Evolutionary conservation across 139 green algal species (phyloP).

Genomic region (Coelastrella sp.): DNA sequence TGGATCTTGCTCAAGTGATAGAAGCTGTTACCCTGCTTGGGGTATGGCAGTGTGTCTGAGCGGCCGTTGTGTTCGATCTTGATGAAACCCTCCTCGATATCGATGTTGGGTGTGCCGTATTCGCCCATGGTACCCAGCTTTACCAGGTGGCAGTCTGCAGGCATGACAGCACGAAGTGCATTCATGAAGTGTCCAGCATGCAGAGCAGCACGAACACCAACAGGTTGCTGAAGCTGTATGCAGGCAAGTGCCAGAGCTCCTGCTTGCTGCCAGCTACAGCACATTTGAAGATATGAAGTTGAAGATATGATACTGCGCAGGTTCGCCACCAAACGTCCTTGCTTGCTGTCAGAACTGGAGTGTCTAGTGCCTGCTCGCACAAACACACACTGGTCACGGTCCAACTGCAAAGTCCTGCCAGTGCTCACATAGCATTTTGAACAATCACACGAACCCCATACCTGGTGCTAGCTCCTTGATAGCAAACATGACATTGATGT

Average conservation of each 20-base stretch:
- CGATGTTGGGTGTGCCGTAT: slow-evolving; percentile 99
- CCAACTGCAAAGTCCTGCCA: no score
- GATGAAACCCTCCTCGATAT: slow-evolving; percentile 99
- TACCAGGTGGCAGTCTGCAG: slow-evolving; percentile 97
- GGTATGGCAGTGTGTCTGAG: slow-evolving; percentile 97
- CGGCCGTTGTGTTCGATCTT: slow-evolving; percentile 98
- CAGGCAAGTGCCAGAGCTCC: background rate
- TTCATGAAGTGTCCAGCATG: no score
- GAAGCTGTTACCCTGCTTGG: slow-evolving; percentile 96
- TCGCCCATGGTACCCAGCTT: slow-evolving; percentile 99
- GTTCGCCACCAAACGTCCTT: no score
- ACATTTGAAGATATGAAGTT: no score
- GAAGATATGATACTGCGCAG: no score
- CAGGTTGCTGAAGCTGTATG: background rate
- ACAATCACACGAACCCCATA: background rate
- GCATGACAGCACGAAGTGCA: no score
- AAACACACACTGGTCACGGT: no score
- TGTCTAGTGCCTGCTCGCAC: background rate
- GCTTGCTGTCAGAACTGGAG: no score
- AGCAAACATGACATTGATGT: slow-evolving; percentile 98
- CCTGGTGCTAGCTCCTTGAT: slow-evolving; percentile 89
- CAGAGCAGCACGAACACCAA: no score
- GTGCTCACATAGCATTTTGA: no score
- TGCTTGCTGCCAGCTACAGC: no score
- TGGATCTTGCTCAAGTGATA: slow-evolving; percentile 97